Conservation (phyloP, 176 grass and related monocot species). For the Eragrostis curvula region DNA sequence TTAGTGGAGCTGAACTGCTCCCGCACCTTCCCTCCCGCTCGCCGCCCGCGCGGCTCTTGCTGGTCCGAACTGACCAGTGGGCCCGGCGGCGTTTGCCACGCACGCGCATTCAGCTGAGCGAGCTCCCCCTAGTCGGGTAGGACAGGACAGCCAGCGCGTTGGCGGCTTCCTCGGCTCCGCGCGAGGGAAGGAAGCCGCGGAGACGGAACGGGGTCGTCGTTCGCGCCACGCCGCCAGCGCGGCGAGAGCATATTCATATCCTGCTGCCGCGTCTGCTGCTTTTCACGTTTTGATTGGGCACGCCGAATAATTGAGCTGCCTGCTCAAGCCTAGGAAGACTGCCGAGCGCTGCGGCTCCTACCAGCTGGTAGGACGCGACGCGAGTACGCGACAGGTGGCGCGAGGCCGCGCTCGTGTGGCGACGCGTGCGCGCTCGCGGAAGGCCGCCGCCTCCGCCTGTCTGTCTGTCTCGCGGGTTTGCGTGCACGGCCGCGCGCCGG, state of each 20-base stretch:
- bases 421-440: background rate
- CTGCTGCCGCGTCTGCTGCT: background rate
- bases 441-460: background rate
- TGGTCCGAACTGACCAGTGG: background rate
- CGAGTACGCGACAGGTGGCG: background rate
- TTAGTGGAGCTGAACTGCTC: background rate
- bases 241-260: background rate
- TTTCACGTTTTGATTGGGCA: conserved; percentile 10
- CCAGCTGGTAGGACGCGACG: conserved; percentile 20
- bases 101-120: background rate
- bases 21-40: no score
- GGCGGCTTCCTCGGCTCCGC: background rate
- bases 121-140: no score
- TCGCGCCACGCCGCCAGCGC: background rate
- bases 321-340: no score
- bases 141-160: background rate
- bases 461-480: background rate
- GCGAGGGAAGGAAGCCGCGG: no score
- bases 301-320: background rate
- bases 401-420: background rate
- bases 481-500: conserved; percentile 28
- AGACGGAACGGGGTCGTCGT: no score
- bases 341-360: background rate
- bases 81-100: background rate
- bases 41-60: background rate